Conservation (phyloP, 805 yeast species). For the Kodamaea restingae region DNA sequence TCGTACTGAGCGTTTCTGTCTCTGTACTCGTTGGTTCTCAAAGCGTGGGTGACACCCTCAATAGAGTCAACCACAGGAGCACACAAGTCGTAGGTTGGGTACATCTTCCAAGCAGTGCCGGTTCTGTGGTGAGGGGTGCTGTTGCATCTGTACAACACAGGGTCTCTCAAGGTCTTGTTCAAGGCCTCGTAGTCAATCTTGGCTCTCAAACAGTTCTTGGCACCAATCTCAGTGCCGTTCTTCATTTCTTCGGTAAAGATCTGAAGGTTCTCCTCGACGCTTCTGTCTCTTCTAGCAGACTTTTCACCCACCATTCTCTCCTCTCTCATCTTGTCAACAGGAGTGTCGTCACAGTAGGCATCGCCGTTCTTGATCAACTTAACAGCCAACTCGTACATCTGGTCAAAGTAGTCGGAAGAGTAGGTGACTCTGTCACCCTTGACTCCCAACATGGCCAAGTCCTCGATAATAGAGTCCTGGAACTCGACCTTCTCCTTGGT, state of each 20-base stretch:
- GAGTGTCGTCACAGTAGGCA: conserved; percentile 97
- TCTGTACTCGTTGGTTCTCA: conserved; percentile 97
- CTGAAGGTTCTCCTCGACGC: conserved; percentile 85
- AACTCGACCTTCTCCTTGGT: conserved; percentile 93
- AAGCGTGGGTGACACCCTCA: conserved; percentile 97
- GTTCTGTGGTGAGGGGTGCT: conserved; percentile 97
- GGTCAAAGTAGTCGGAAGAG: conserved; percentile 90
- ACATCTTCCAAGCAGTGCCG: conserved; percentile 87
- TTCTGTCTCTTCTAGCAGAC: conserved; percentile 85
- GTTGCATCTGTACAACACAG: conserved; percentile 96
- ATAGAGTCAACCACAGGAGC: conserved; percentile 92
- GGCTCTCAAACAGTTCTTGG: conserved; percentile 91
- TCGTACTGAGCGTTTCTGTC: conserved; percentile 98
- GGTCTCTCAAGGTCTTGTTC: conserved; percentile 96
- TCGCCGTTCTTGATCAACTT: conserved; percentile 90
- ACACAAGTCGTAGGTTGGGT: conserved; percentile 99
- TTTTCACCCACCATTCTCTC: conserved; percentile 98
- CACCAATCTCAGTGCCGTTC: conserved; percentile 89
- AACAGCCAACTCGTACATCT: conserved; percentile 84
- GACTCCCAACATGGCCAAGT: conserved; percentile 83
- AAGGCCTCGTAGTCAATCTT: conserved; percentile 88
- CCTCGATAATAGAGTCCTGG: conserved; percentile 91
- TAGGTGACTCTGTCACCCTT: conserved; percentile 85
- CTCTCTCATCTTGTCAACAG: conserved; percentile 92
- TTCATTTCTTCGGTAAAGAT: conserved; percentile 90